A percentile compares a stretch with the other conserved stretches of the same genome.
Conservation (phyloP, 805 yeast species). For the Metschnikowia arizonensis region DNA sequence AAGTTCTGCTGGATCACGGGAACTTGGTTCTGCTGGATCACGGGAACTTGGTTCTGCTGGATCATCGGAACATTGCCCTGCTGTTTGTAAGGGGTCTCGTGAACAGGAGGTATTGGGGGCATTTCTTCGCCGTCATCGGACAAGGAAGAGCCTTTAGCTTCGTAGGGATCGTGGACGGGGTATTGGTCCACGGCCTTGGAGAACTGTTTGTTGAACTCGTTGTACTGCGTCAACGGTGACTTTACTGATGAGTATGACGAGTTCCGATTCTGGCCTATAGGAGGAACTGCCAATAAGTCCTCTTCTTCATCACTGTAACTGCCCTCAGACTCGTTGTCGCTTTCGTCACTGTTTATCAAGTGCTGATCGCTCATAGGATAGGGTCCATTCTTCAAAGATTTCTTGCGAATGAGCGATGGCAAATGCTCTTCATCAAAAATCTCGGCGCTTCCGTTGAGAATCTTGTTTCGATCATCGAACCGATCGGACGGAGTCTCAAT, state of each 20-base stretch:
- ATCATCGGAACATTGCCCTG: slow-evolving; percentile 4
- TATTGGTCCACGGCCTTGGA: slow-evolving; percentile 21
- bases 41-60: slow-evolving; percentile 7
- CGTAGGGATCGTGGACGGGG: slow-evolving; percentile 14
- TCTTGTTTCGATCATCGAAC: slow-evolving; percentile 33
- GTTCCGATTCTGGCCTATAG: slow-evolving; percentile 25
- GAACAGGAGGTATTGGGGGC: slow-evolving; percentile 14
- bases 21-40: slow-evolving; percentile 10
- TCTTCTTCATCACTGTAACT: slow-evolving; percentile 23
- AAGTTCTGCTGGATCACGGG: slow-evolving; percentile 16
- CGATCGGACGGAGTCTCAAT: slow-evolving; percentile 40
- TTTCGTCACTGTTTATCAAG: slow-evolving; percentile 28
- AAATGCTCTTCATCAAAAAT: slow-evolving; percentile 32
- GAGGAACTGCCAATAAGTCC: slow-evolving; percentile 24
- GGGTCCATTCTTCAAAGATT: slow-evolving; percentile 25
- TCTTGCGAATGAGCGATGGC: slow-evolving; percentile 29
- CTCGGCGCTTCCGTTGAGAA: slow-evolving; percentile 37
- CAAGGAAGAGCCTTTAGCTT: slow-evolving; percentile 16
- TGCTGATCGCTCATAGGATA: slow-evolving; percentile 39
- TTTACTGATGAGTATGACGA: slow-evolving; percentile 37
- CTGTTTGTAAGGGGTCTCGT: slow-evolving; percentile 1
- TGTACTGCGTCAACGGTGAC: slow-evolving; percentile 41
- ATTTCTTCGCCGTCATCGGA: neutral
- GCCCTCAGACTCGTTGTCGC: slow-evolving; percentile 24
- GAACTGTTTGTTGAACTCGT: slow-evolving; percentile 40